Percentiles rank a stretch among this genome's conserved stretches.
phyloP scores from a whole-genome alignment of 495 filamentous ascomycete genomes.

The Penicillium canescens region DNA sequence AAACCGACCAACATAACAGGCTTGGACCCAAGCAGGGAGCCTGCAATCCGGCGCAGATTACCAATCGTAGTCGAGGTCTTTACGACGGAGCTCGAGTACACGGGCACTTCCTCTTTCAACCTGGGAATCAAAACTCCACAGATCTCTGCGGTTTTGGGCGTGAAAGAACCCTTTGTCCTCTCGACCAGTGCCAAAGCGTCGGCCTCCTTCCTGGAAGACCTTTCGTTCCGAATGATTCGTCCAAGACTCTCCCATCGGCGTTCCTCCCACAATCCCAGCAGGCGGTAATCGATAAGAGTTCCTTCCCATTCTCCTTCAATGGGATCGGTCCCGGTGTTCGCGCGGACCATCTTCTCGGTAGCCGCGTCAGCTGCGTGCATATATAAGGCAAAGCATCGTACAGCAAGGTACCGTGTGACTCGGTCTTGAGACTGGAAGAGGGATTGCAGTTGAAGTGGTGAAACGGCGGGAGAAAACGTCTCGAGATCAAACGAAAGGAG shows the following conservation, averaged over 20 bases:
- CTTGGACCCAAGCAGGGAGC: conserved; percentile 59
- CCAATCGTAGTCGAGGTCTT: conserved; percentile 66
- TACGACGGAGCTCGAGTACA: conserved; percentile 57
- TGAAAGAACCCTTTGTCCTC: conserved; percentile 45
- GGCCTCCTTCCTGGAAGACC: conserved; percentile 21
- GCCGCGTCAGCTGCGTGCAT: conserved; percentile 79
- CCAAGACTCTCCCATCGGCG: conserved; percentile 40
- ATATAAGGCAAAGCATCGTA: conserved; percentile 75
- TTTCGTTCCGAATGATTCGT: conserved; percentile 20
- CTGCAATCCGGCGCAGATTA: conserved; percentile 70
- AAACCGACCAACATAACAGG: conserved; percentile 82
- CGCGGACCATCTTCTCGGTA: conserved; percentile 65
- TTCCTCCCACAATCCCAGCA: conserved; percentile 81
- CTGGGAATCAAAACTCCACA: conserved; percentile 68
- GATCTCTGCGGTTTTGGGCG: conserved; percentile 52
- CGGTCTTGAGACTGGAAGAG: conserved; percentile 63
- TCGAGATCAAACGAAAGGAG: conserved; percentile 72
- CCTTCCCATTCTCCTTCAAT: conserved; percentile 76
- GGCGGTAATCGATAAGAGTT: conserved; percentile 75
- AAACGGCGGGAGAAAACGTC: conserved; percentile 60
- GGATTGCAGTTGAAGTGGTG: conserved; percentile 63
- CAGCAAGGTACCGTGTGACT: conserved; percentile 74
- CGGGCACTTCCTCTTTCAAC: conserved; percentile 49
- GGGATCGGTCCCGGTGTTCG: conserved; percentile 60
- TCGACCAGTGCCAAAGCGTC: conserved; percentile 32